These are phyloP conservation scores for Tetratostichococcus sp. DNA, from an alignment of 139 green algal genomes.

Conservation along the genomic window DNA sequence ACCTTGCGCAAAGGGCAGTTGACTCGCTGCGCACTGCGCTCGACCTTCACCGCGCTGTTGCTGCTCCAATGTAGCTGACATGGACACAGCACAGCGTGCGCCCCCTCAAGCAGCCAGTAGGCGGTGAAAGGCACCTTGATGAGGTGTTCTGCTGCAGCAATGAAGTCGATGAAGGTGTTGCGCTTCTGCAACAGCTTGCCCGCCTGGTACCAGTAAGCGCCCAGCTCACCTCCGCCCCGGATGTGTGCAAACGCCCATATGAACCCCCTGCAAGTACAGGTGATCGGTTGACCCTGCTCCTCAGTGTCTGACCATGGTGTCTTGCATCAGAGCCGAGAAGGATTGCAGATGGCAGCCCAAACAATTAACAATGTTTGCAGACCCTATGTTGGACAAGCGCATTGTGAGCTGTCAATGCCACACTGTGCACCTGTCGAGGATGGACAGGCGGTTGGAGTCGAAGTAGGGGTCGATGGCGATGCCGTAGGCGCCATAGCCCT, in stretches of 20 bases:
- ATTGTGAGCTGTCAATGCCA: too few species aligned
- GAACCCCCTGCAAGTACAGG: slow-evolving; percentile 58
- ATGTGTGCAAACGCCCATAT: slow-evolving; percentile 72
- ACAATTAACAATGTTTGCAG: too few species aligned
- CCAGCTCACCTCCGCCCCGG: slow-evolving; percentile 63
- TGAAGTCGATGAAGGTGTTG: slow-evolving; percentile 86
- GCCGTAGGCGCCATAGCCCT: slow-evolving; percentile 63
- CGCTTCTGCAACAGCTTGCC: slow-evolving; percentile 77
- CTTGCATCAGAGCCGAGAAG: too few species aligned
- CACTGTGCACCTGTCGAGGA: slow-evolving; percentile 74
- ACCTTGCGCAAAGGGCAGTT: not conserved
- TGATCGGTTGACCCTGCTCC: too few species aligned
- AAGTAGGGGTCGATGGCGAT: slow-evolving; percentile 60
- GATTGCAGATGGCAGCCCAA: too few species aligned
- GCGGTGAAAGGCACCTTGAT: slow-evolving; percentile 15
- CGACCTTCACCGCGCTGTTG: not conserved
- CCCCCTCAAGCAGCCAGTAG: too few species aligned
- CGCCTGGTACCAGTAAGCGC: slow-evolving; percentile 70
- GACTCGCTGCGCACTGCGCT: not conserved
- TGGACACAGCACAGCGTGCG: too few species aligned
- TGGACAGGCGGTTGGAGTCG: slow-evolving; percentile 35
- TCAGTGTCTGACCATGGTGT: too few species aligned
- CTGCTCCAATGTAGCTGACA: too few species aligned
- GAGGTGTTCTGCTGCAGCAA: slow-evolving; percentile 62
- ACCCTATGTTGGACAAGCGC: too few species aligned